Evolutionary conservation across 306 rosid genomes (phyloP).

Genomic region (Lathyrus sativus): DNA sequence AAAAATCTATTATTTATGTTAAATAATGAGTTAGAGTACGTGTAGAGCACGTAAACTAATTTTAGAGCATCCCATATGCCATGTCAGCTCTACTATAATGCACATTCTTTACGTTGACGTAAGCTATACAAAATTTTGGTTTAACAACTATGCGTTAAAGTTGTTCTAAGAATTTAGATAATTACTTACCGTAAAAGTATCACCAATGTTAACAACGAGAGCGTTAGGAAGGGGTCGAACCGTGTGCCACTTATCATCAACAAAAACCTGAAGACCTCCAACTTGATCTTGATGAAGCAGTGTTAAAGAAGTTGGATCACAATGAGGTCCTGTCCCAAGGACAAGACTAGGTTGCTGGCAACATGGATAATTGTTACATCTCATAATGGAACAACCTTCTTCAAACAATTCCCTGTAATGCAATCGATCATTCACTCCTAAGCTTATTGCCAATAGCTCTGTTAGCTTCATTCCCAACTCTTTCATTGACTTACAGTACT

Average conservation of each 20-base stretch:
- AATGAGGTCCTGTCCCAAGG: constrained; percentile 80
- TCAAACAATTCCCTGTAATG: constrained; percentile 55
- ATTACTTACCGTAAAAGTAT: constrained; percentile 57
- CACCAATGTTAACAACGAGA: constrained; percentile 74
- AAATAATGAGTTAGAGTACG: no score
- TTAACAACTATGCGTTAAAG: no score
- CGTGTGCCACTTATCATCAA: constrained; percentile 55
- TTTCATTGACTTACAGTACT: constrained; percentile 69
- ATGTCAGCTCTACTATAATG: no score
- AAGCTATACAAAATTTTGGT: no score
- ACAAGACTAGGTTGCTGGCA: constrained; percentile 55
- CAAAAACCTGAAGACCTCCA: constrained; percentile 74
- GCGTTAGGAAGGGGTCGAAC: constrained; percentile 58
- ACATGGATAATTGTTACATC: constrained; percentile 76
- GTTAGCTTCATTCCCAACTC: constrained; percentile 47
- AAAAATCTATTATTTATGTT: no score
- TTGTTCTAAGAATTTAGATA: background rate
- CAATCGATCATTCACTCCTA: constrained; percentile 56
- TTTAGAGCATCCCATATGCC: no score
- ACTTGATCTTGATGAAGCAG: constrained; percentile 74
- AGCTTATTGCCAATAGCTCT: constrained; percentile 72
- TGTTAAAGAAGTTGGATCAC: constrained; percentile 78
- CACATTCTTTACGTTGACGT: no score
- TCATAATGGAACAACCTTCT: constrained; percentile 63
- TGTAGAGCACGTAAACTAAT: no score